phyloP scores from a whole-genome alignment of 495 filamentous ascomycete genomes.

The Neurospora sp. region DNA sequence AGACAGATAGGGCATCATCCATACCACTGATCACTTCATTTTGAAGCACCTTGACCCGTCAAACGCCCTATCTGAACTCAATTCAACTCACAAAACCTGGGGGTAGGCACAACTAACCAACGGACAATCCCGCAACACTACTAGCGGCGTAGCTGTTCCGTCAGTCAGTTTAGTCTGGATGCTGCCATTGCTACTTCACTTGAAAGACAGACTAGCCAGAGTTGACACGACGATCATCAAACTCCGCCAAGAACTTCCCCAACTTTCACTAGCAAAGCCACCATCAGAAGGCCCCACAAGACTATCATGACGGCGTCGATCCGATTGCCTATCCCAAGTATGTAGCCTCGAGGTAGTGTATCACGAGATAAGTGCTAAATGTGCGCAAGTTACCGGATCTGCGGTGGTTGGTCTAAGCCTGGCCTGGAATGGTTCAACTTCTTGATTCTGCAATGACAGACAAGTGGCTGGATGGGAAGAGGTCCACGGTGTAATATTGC shows the following conservation, averaged over 20 bases:
- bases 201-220: neutral
- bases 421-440: neutral
- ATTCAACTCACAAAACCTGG: neutral
- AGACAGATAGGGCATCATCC: neutral
- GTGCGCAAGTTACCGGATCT: neutral
- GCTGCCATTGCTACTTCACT: neutral
- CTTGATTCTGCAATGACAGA: neutral
- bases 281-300: neutral
- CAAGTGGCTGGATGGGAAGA: neutral
- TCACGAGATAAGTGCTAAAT: neutral
- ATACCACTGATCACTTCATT: neutral
- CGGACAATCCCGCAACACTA: neutral
- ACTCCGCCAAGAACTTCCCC: neutral
- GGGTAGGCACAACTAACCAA: neutral
- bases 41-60: neutral
- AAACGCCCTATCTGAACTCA: neutral
- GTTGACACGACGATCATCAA: neutral
- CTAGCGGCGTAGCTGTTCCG: neutral
- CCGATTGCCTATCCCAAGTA: neutral
- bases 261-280: neutral
- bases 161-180: too few relatives aligned
- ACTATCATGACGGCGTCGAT: neutral
- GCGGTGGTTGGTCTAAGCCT: neutral
- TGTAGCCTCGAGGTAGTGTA: neutral
- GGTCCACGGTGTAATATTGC: neutral